These are phyloP conservation scores for Penicillium subrubescens DNA, from an alignment of 495 filamentous ascomycete genomes.

Conservation along the genomic window DNA sequence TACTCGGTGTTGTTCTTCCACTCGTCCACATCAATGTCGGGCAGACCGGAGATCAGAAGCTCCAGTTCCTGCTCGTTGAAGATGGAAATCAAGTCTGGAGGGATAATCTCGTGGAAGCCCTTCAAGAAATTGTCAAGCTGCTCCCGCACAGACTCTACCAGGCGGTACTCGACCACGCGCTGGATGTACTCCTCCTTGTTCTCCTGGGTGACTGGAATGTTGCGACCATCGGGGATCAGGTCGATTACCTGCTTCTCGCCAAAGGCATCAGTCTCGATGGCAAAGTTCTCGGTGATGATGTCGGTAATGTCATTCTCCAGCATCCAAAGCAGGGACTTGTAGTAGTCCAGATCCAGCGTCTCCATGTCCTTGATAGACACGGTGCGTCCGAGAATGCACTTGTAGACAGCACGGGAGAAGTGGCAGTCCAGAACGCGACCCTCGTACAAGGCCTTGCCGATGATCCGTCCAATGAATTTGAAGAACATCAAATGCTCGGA, in stretches of 20 bases:
- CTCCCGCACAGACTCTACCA: slow-evolving; percentile 86
- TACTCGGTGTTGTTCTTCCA: slow-evolving; percentile 99
- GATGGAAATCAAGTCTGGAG: slow-evolving; percentile 90
- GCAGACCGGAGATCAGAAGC: slow-evolving; percentile 92
- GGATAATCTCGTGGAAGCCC: slow-evolving; percentile 98
- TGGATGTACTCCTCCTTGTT: slow-evolving; percentile 99
- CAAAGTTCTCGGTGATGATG: slow-evolving; percentile 96
- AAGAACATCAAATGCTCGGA: slow-evolving; percentile 97
- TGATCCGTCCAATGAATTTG: slow-evolving; percentile 98
- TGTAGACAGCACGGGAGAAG: slow-evolving; percentile 98
- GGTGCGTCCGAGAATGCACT: slow-evolving; percentile 88
- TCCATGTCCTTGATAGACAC: slow-evolving; percentile 99
- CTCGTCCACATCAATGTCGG: slow-evolving; percentile 96
- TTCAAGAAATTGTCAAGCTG: slow-evolving; percentile 95
- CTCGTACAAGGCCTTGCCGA: slow-evolving; percentile 98
- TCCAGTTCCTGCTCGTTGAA: slow-evolving; percentile 99
- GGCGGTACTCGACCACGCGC: slow-evolving; percentile 88
- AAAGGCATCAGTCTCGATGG: slow-evolving; percentile 89
- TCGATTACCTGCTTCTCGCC: slow-evolving; percentile 86
- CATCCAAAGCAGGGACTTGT: slow-evolving; percentile 99
- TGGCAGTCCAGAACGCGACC: slow-evolving; percentile 95
- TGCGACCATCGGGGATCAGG: slow-evolving; percentile 81
- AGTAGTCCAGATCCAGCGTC: slow-evolving; percentile 96
- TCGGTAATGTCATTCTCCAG: slow-evolving; percentile 98
- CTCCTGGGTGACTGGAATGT: slow-evolving; percentile 92